These are phyloP conservation scores for Trypanosoma melophagium DNA, from an alignment of 208 protist genomes.

Conservation along the genomic window DNA sequence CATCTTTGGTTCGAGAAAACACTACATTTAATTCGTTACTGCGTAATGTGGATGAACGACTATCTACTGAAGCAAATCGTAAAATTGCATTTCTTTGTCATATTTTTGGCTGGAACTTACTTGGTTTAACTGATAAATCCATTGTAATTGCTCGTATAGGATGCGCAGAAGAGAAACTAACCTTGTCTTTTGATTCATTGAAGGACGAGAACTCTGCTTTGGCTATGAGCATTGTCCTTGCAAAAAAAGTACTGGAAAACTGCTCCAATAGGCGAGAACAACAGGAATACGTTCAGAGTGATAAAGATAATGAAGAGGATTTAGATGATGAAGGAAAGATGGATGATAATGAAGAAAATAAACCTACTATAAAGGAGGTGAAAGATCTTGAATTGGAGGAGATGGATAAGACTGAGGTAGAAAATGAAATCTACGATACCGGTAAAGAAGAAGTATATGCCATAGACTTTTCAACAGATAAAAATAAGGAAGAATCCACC, in stretches of 20 bases:
- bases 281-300: neutral
- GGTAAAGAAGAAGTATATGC: neutral
- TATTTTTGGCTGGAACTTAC: slow-evolving; percentile 33
- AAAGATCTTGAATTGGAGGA: neutral
- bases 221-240: slow-evolving; percentile 30
- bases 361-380: neutral
- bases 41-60: slow-evolving; percentile 8
- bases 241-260: slow-evolving; percentile 26
- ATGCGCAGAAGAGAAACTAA: slow-evolving; percentile 12
- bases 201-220: slow-evolving; percentile 3
- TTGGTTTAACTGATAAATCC: slow-evolving; percentile 8
- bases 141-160: slow-evolving; percentile 19
- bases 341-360: slow-evolving; percentile 10
- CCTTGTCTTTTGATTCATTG: slow-evolving; percentile 19
- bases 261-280: neutral
- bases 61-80: neutral
- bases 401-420: neutral
- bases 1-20: slow-evolving; percentile 15
- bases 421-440: neutral
- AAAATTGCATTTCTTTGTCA: slow-evolving; percentile 12
- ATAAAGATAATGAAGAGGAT: slow-evolving; percentile 3
- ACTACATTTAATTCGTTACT: slow-evolving; percentile 21
- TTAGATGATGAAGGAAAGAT: neutral
- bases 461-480: neutral
- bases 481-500: neutral